Percentiles rank a stretch among this genome's conserved stretches.
Evolutionary conservation across 2,329 filamentous ascomycete species (phyloP).

Genomic region (Talaromyces sp.): DNA sequence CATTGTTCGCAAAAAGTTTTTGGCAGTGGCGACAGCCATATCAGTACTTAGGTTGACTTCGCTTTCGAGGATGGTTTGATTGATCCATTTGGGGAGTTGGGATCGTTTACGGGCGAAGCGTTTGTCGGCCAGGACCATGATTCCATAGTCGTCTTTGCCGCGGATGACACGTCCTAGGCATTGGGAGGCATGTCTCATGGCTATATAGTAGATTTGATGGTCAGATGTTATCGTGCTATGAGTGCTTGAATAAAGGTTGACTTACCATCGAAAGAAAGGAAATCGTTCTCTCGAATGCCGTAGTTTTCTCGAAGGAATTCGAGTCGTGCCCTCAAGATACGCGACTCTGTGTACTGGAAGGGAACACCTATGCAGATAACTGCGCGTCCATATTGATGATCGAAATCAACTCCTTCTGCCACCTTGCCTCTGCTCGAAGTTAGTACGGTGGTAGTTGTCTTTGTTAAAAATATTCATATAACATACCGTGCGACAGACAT

Average conservation of each 20-base stretch:
- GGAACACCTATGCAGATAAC: constrained; percentile 96
- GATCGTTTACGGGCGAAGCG: constrained; percentile 86
- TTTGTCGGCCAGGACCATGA: constrained; percentile 96
- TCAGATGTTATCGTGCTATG: background rate
- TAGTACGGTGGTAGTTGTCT: background rate
- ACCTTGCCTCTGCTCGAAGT: constrained; percentile 73
- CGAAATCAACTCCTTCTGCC: constrained; percentile 97
- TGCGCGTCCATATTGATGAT: constrained; percentile 94
- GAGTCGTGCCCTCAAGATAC: constrained; percentile 90
- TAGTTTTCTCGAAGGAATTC: constrained; percentile 98
- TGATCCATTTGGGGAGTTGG: constrained; percentile 96
- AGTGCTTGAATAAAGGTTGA: background rate
- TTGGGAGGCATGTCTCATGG: constrained; percentile 98
- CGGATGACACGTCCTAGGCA: constrained; percentile 90
- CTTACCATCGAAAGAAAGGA: constrained; percentile 78
- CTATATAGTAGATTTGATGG: constrained; percentile 32
- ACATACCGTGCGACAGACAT: constrained; percentile 19
- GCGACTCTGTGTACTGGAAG: constrained; percentile 97
- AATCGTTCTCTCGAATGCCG: constrained; percentile 94
- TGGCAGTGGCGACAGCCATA: constrained; percentile 85
- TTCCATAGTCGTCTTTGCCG: constrained; percentile 98
- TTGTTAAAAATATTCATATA: background rate
- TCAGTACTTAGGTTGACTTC: constrained; percentile 91
- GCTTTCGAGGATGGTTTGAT: constrained; percentile 76
- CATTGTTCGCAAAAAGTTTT: constrained; percentile 87